Conservation (phyloP, 257 asterid species). For the Forsythia viridissima region DNA sequence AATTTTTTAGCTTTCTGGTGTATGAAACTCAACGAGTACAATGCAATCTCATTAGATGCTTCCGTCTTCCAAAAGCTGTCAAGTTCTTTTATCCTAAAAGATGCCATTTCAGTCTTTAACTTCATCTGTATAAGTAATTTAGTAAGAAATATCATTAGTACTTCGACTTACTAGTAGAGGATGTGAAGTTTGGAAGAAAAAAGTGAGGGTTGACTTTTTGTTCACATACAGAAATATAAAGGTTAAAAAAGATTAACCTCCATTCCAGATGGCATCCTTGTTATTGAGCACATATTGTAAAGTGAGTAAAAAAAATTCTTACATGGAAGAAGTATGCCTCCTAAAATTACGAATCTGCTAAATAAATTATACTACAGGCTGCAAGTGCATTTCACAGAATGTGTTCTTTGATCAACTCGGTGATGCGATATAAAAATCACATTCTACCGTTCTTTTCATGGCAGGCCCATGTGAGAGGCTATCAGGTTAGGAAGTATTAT, state of each 20-base stretch:
- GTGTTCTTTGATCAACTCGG: background rate
- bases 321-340: background rate
- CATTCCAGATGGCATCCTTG: background rate
- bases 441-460: constrained; percentile 4
- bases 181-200: background rate
- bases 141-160: background rate
- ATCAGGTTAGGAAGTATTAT: constrained; percentile 75
- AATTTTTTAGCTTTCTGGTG: background rate
- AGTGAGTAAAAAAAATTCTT: background rate
- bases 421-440: background rate
- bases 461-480: constrained; percentile 98
- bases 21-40: background rate
- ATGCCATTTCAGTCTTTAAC: background rate
- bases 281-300: background rate
- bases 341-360: background rate
- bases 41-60: background rate
- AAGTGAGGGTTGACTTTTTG: background rate
- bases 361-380: background rate
- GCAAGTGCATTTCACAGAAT: background rate
- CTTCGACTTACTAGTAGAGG: background rate
- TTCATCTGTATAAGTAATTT: background rate
- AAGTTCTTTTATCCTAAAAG: background rate
- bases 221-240: background rate
- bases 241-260: background rate
- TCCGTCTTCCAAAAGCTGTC: background rate